Evolutionary conservation across 164 flowering plant species (phyloP).

Genomic region (Tetrastigma voinierianum): DNA sequence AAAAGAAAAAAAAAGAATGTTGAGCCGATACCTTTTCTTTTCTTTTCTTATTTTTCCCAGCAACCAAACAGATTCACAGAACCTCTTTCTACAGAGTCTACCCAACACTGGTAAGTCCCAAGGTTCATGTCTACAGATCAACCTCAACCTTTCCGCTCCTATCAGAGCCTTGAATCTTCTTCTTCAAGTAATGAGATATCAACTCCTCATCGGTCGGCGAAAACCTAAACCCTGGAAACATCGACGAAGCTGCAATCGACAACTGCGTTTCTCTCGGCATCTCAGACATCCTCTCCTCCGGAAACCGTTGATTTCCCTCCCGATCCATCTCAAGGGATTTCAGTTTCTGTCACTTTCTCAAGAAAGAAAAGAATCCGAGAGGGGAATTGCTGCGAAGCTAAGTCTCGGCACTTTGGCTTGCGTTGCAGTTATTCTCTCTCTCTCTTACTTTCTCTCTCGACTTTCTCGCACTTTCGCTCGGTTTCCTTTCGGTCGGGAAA

Average conservation of each 20-base stretch:
- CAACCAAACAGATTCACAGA: too few relatives aligned
- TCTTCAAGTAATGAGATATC: slow-evolving; percentile 51
- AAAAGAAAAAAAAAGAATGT: too few relatives aligned
- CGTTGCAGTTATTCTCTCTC: background rate
- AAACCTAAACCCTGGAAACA: slow-evolving; percentile 71
- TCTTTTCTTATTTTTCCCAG: too few relatives aligned
- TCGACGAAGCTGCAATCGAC: slow-evolving; percentile 36
- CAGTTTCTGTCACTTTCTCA: too few relatives aligned
- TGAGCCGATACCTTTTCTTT: too few relatives aligned
- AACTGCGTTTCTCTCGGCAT: slow-evolving; percentile 31
- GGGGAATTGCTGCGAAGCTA: too few relatives aligned
- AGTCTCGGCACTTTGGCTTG: too few relatives aligned
- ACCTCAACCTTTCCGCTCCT: slow-evolving; percentile 50
- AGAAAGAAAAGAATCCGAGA: too few relatives aligned
- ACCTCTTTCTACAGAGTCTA: background rate
- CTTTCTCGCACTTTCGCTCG: background rate
- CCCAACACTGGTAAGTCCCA: slow-evolving; percentile 91
- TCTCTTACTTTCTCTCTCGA: background rate
- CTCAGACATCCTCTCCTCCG: background rate
- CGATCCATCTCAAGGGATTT: background rate
- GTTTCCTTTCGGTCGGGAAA: background rate
- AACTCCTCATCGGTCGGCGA: slow-evolving; percentile 74
- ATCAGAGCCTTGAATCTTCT: slow-evolving; percentile 53
- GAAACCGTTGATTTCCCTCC: background rate
- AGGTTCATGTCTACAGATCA: slow-evolving; percentile 61